phyloP scores from a whole-genome alignment of 1,284 basidiomycete species.

The Violaceomyces palustris region DNA sequence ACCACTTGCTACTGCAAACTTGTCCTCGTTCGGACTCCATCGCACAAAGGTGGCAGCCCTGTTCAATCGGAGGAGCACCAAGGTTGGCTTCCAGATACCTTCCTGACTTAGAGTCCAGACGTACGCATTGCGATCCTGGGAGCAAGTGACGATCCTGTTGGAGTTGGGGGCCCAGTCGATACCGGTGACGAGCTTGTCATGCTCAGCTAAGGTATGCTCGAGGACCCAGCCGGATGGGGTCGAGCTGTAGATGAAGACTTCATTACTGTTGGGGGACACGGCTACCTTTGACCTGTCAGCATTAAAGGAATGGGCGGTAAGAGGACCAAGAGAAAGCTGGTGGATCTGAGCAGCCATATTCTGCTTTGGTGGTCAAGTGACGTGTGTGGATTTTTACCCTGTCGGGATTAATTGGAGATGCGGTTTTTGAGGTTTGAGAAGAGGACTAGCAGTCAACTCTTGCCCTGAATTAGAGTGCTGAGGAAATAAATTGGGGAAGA shows the following conservation, averaged over 20 bases:
- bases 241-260: constrained; percentile 70
- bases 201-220: constrained; percentile 80
- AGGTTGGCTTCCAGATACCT: constrained; percentile 85
- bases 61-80: constrained; percentile 93
- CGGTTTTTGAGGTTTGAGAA: neutral
- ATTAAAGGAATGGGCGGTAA: constrained; percentile 89
- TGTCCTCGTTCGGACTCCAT: constrained; percentile 96
- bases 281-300: constrained; percentile 83
- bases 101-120: constrained; percentile 84
- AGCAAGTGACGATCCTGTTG: constrained; percentile 95
- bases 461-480: too few species aligned
- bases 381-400: neutral
- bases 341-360: constrained; percentile 49
- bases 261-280: constrained; percentile 83
- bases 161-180: constrained; percentile 97
- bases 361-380: too few species aligned
- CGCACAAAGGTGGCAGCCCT: constrained; percentile 89
- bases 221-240: constrained; percentile 61
- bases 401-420: neutral
- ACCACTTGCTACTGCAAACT: constrained; percentile 96
- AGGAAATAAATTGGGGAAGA: too few species aligned
- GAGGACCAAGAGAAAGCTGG: constrained; percentile 72
- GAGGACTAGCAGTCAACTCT: constrained; percentile 46
- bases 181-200: constrained; percentile 95
- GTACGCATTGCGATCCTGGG: constrained; percentile 97